phyloP scores from a whole-genome alignment of 1,139 yeast species.

The Scheffersomyces titani region DNA sequence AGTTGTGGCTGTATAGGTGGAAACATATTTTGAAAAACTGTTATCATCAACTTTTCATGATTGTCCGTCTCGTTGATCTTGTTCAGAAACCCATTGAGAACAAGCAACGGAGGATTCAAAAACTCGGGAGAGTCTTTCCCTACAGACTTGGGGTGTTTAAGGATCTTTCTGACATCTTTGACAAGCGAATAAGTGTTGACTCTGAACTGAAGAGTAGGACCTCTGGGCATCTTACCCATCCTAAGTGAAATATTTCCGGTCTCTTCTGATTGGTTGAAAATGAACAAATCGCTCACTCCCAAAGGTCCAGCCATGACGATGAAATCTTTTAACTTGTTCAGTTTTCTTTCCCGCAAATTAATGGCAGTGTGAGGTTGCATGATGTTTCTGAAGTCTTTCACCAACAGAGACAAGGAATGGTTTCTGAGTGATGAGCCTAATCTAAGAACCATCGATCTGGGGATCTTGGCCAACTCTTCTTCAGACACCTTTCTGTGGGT shows the following conservation, averaged over 20 bases:
- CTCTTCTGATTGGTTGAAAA: constrained; percentile 78
- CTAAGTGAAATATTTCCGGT: constrained; percentile 83
- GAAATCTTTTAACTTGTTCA: constrained; percentile 85
- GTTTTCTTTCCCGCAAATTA: constrained; percentile 79
- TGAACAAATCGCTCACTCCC: constrained; percentile 85
- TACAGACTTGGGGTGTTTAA: constrained; percentile 69
- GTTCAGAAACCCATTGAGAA: constrained; percentile 77
- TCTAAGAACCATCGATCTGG: constrained; percentile 90
- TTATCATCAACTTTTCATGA: constrained; percentile 80
- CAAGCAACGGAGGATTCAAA: constrained; percentile 82
- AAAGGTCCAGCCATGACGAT: constrained; percentile 97
- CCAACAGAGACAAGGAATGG: constrained; percentile 80
- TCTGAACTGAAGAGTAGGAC: constrained; percentile 88
- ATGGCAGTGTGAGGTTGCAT: constrained; percentile 98
- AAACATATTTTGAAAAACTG: constrained; percentile 93
- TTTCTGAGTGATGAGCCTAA: constrained; percentile 80
- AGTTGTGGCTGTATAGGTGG: constrained; percentile 88
- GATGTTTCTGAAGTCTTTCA: constrained; percentile 79
- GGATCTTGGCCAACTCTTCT: constrained; percentile 73
- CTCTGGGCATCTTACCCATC: constrained; percentile 85
- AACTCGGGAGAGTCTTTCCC: constrained; percentile 66
- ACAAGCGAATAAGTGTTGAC: constrained; percentile 76
- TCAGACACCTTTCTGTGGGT: constrained; percentile 72
- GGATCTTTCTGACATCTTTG: constrained; percentile 74
- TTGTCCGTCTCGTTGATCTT: constrained; percentile 55